Evolutionary conservation across 331 rosid genomes (phyloP), one percentile per base, ranked within the genome.

Genomic region (Rosa hybrid): DNA sequence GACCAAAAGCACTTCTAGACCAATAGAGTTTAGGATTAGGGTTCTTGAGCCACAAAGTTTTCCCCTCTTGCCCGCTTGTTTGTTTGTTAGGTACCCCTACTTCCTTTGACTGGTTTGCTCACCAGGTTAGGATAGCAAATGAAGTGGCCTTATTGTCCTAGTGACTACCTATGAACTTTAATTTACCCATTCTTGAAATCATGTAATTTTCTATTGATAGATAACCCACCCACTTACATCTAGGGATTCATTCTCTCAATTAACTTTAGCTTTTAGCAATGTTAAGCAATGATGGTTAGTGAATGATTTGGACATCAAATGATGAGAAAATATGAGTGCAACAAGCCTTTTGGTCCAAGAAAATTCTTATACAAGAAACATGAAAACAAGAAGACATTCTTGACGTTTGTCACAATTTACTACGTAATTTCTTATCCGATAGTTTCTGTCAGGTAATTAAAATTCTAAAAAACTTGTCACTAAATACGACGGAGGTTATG

Each of bases 11-110:
- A 20, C 68, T 64, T 27, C 0, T 25, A 64, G 70, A 34, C n/a
- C 45, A 16, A 6, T 30, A 60, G 30, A 9, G 18, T 45, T 59
- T 30, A 59, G 74, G 56, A 14, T 62, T 88, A 71, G 89, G 87
- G 80, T 84, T 92, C 89, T 89, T 77, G 88, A 90, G 89, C 89
- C 93, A 78, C 93, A 83, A 83, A 81, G 71, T 77, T 48, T n/a
- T 68, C 77, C 75, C 64, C 14, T 21, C 63, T 63, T 65, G 20
- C 12, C 41, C 70, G 42, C 5, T 30, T 13, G 70, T 64, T 68
- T 23, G 67, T 39, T 69, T 68, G 46, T 4, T 12, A 27, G 70
- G 12, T 57, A 60, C n/a, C 72, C 72, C 72, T 68, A 68, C 49
- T 68, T 38, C 12, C 23, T 39, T 68, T 38, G 68, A 62, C 41